Evolutionary conservation across 306 rosid genomes (phyloP).

Genomic region (Castanea crenata): DNA sequence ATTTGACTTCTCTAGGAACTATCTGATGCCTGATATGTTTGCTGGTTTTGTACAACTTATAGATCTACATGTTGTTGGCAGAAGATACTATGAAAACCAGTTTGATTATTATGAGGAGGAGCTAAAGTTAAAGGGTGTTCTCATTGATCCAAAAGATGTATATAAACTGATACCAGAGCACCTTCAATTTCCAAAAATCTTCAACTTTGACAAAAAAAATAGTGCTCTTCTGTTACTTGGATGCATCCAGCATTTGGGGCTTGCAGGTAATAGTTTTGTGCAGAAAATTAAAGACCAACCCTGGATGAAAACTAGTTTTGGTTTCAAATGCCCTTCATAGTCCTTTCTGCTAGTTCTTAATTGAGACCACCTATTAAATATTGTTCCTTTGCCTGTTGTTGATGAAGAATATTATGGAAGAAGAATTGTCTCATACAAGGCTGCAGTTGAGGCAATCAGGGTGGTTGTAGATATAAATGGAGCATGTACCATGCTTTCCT

Average conservation of each 20-base stretch:
- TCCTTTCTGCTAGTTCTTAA: slow-evolving; percentile 1
- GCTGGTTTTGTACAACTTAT: background rate
- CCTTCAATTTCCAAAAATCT: background rate
- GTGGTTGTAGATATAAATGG: slow-evolving; percentile 10
- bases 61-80: slow-evolving; percentile 11
- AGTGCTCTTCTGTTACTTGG: slow-evolving; percentile 8
- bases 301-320: slow-evolving; percentile 2
- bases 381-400: slow-evolving; percentile 16
- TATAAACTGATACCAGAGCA: slow-evolving; percentile 19
- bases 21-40: background rate
- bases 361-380: slow-evolving; percentile 5
- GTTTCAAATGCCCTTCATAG: slow-evolving; percentile 17
- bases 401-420: slow-evolving; percentile 18
- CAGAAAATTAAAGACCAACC: too few species aligned
- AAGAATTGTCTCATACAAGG: background rate
- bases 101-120: slow-evolving; percentile 7
- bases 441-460: slow-evolving; percentile 12
- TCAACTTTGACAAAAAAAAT: slow-evolving; percentile 2
- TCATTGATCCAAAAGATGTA: background rate
- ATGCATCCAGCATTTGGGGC: slow-evolving; percentile 6
- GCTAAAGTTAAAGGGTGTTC: slow-evolving; percentile 17
- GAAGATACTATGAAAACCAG: slow-evolving; percentile 8
- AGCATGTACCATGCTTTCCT: background rate
- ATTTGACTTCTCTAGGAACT: slow-evolving; percentile 13
- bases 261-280: background rate